A percentile compares a stretch with the other conserved stretches of the same genome.
Conservation (phyloP, 129 eudicot species). For the Saposhnikovia divaricata region DNA sequence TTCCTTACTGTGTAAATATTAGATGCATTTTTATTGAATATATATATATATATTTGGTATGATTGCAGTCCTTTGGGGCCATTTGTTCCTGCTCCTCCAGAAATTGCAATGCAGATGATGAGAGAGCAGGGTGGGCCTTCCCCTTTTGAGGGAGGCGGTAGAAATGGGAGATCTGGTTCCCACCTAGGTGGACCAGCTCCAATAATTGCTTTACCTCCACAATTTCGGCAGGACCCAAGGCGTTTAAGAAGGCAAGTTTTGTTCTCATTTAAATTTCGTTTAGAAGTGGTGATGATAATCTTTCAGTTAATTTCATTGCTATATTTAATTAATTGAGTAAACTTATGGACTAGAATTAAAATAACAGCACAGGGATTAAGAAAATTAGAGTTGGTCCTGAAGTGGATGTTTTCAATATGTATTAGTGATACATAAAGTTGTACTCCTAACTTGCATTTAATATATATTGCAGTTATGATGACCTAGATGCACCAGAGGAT, state of each 20-base stretch:
- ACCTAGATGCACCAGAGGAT: constrained; percentile 94
- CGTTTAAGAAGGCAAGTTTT: constrained; percentile 66
- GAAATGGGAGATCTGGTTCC: constrained; percentile 57
- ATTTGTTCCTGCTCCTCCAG: constrained; percentile 99
- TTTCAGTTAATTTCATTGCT: not conserved
- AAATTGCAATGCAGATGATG: constrained; percentile 95
- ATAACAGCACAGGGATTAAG: not conserved
- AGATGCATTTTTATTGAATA: not conserved
- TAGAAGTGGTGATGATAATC: not conserved
- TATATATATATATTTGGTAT: not conserved
- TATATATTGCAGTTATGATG: constrained; percentile 78
- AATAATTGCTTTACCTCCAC: constrained; percentile 72
- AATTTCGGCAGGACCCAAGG: constrained; percentile 90
- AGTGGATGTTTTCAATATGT: not conserved
- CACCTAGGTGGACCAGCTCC: constrained; percentile 58
- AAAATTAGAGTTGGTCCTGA: not conserved
- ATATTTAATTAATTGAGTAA: not conserved
- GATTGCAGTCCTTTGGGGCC: constrained; percentile 88
- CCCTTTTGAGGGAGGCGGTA: constrained; percentile 78
- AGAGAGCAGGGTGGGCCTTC: constrained; percentile 90
- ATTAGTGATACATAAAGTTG: not conserved
- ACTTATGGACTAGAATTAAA: not conserved
- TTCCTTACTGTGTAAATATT: not conserved
- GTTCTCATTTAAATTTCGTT: not conserved
- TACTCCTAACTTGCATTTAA: constrained; percentile 2